These are phyloP conservation scores for Xylaria digitata DNA, from an alignment of 2,329 filamentous ascomycete species.

Conservation along the genomic window DNA sequence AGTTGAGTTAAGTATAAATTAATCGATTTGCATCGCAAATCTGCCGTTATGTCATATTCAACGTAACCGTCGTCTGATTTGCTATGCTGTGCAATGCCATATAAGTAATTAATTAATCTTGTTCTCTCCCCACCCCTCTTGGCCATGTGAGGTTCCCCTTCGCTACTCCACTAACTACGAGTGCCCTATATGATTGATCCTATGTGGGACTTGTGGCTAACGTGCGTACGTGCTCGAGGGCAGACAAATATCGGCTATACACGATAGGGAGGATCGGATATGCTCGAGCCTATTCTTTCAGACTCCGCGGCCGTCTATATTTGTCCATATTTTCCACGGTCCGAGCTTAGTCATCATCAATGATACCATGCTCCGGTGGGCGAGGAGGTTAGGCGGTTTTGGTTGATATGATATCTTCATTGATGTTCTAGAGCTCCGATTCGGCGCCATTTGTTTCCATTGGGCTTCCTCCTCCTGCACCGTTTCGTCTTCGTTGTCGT, in stretches of 20 bases:
- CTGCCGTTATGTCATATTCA: constrained; percentile 10
- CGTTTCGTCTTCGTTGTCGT: constrained; percentile 56
- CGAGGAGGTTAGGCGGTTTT: not conserved
- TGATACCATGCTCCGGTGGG: not conserved
- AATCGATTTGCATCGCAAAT: not conserved
- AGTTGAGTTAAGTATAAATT: not conserved
- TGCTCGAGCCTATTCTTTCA: not conserved
- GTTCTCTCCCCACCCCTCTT: not conserved
- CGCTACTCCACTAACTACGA: not conserved
- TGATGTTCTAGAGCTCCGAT: constrained; percentile 61
- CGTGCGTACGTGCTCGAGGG: not conserved
- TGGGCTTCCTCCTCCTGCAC: constrained; percentile 66
- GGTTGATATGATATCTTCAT: constrained; percentile 10
- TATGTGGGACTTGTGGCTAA: constrained; percentile 5
- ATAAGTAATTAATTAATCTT: constrained; percentile 4
- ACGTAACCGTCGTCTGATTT: constrained; percentile 4
- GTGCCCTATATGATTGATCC: not conserved
- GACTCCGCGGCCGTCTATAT: constrained; percentile 6
- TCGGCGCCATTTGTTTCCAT: constrained; percentile 69
- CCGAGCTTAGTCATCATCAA: not conserved
- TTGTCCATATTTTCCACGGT: not conserved
- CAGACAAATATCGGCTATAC: constrained; percentile 1
- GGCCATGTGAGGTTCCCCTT: not conserved
- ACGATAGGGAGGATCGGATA: not conserved
- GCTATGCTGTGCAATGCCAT: not conserved